Evolutionary conservation across 257 asterid genomes (phyloP).

Genomic region (Jacaranda mimosifolia): DNA sequence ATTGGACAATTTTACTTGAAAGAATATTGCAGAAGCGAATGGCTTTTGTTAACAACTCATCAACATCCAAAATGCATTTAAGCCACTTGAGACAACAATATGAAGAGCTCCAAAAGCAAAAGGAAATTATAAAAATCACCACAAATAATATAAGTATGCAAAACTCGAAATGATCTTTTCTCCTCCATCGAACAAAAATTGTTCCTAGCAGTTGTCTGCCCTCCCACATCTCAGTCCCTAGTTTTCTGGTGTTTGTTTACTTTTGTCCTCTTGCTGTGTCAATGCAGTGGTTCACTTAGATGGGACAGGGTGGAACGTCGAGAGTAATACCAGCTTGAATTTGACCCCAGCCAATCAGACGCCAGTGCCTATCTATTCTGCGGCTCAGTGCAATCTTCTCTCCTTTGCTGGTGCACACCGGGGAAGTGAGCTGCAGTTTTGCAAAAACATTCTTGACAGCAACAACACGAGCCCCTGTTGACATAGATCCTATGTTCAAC

Average conservation of each 20-base stretch:
- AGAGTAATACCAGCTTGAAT: constrained; percentile 94
- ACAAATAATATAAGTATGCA: constrained; percentile 38
- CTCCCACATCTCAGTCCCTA: constrained; percentile 60
- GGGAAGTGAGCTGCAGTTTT: constrained; percentile 90
- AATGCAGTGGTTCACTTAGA: constrained; percentile 50
- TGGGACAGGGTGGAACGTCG: constrained; percentile 87
- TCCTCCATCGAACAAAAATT: constrained; percentile 67
- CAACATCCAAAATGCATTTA: constrained; percentile 33
- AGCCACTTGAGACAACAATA: constrained; percentile 27
- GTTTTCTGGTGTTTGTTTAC: constrained; percentile 14
- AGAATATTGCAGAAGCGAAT: constrained; percentile 16
- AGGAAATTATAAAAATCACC: constrained; percentile 22
- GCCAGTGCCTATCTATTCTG: constrained; percentile 99
- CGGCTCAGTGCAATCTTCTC: constrained; percentile 94
- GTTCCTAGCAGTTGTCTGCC: constrained; percentile 59
- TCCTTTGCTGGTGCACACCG: constrained; percentile 95
- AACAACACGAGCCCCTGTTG: constrained; percentile 92
- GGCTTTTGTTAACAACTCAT: constrained; percentile 15
- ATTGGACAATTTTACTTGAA: not conserved
- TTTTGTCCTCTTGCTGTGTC: constrained; percentile 29
- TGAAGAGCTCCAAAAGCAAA: constrained; percentile 34
- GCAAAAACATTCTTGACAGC: constrained; percentile 93
- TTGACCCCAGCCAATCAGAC: constrained; percentile 98
- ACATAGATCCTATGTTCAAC: constrained; percentile 98
- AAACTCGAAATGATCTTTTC: constrained; percentile 48